Base-by-base conservation (phyloP, 2,329 filamentous ascomycete genomes). In the Gaeumannomyces sp. region DNA sequence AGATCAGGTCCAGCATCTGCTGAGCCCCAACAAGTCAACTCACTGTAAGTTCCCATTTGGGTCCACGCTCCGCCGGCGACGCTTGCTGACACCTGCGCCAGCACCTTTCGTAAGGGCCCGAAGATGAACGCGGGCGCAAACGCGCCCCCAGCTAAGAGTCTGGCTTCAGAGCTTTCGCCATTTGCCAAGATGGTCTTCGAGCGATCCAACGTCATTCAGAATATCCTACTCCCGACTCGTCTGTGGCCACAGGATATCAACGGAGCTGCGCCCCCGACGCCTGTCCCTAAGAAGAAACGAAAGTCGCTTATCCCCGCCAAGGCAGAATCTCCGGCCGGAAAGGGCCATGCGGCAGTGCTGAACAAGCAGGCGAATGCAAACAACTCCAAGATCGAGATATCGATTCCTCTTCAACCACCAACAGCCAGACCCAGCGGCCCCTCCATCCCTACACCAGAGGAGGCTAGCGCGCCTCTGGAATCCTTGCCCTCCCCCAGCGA, bases 11-110 rank as follows among this genome's bases (percentile, higher is more conserved):
- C 85, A 91, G 65, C 86, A 88, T 68, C 83, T 96, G 57, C 76
- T 97, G 65, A 87, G 88, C 72, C 84, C 87, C 1, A 84, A 88
- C n/a, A 87, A 88, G 79, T 90, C 68, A 89, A 89, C 13, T 79
- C 89, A 71, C 91, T 85, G 89, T 91, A 77, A 22, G 68, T 38
- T 60, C 62, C 63, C 13, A 4, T 59, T 19, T 35, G n/a, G 28
- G 56, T 22, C 5, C 29, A 45, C 35, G 1, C 5, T 29, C 56
- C 19, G n/a, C 31, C 31, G 25, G 50, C 8, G 22, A 53, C 45
- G 19, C 19, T 53, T n/a, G 45, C 45, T 53, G n/a, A 63, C 28
- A 10, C 56, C 16, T 25, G 11, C 22, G 13, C 19, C 27, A 64
- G 62, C 62, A 64, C 62, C 22, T 64, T 64, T 28, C 56, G 56